Base-by-base conservation (phyloP, 2,329 filamentous ascomycete species). In the Aureobasidium sp. region DNA sequence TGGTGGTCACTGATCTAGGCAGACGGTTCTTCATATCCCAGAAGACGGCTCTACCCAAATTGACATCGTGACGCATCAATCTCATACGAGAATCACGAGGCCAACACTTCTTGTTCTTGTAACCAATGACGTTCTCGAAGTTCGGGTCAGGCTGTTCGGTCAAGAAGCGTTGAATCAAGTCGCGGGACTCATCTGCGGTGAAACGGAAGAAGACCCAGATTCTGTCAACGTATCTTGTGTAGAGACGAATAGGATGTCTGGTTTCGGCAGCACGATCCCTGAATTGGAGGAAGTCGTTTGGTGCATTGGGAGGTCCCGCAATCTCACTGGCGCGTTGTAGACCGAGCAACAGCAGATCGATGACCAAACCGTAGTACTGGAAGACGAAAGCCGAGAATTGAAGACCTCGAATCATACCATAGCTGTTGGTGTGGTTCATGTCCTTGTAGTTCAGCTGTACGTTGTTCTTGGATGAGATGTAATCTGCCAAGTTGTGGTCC, bases 81-180 rank as follows among this genome's bases (percentile, higher is more conserved):
- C 95, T 88, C 95, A 99, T 99, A 55, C 94, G 86, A 29, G 92
- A 97, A 73, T 99, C 94, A 69, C 94, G 86, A 45, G 94, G 95
- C 94, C 94, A 99, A 76, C 95, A 99, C 74, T 97, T 99, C 81
- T 99, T 99, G 77, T 96, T 99, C 79, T 90, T 92, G 76, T 97
- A 99, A 0, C 94, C 94, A 68, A 99, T 97, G 45, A 99, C 94
- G 66, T 99, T 99, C 73, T 99, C 94, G 67, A 99, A 99, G 72
- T 99, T 99, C 2, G 94, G 94, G 74, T 99, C 95, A 0, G 94
- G 94, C 71, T 99, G 93, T 72, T 99, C 95, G 0, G 95, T 99
- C 67, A 99, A 80, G 81, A 97, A 99, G 10, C 94, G 88, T 74
- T 99, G 94, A 63, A 99, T 99, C 50, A 99, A 81, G 69, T 99